Percentiles rank a stretch among this genome's conserved stretches.
These are phyloP conservation scores for Trichoderma sp. DNA, from an alignment of 2,329 filamentous ascomycete genomes.

Conservation along the genomic window DNA sequence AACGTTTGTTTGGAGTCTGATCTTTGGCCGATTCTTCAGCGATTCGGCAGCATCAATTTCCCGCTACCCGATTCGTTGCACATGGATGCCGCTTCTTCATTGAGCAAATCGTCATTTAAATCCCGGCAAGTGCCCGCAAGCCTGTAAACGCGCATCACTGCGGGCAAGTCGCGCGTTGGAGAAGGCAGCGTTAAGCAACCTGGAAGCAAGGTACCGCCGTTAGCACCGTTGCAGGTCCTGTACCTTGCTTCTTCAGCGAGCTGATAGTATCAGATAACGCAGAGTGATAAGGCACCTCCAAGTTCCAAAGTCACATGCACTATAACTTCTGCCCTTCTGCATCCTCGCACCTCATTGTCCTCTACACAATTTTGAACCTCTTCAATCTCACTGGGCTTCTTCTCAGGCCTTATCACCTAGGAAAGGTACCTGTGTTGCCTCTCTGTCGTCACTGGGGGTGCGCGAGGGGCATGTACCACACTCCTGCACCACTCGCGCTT, in stretches of 20 bases:
- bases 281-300: neutral
- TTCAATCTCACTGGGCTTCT: neutral
- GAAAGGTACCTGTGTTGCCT: neutral
- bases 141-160: conserved; percentile 9
- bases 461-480: neutral
- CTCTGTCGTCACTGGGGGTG: conserved; percentile 1
- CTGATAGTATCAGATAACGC: neutral
- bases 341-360: neutral
- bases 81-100: neutral
- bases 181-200: too few species aligned
- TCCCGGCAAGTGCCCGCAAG: neutral
- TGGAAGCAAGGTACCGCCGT: neutral
- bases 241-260: neutral
- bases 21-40: neutral
- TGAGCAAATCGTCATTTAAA: neutral
- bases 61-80: neutral
- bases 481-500: neutral
- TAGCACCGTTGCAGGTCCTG: neutral
- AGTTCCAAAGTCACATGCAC: neutral
- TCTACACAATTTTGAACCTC: neutral
- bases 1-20: neutral
- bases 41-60: neutral
- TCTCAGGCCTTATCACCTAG: too few species aligned
- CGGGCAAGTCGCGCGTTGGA: neutral
- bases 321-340: neutral